These are phyloP conservation scores for Martiniozyma abietophila DNA, from an alignment of 805 yeast genomes.

Conservation along the genomic window DNA sequence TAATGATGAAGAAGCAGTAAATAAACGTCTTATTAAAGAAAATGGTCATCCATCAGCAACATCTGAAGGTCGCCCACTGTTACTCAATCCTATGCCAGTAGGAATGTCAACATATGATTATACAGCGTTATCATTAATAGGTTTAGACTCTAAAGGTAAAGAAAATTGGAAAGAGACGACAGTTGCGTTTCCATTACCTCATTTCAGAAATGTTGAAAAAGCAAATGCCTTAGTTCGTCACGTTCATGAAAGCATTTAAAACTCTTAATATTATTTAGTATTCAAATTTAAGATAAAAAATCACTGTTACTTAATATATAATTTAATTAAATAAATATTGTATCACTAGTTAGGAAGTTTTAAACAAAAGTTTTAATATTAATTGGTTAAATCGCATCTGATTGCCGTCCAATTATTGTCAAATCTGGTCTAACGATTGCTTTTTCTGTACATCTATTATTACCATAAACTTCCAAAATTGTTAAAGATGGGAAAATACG, in stretches of 20 bases:
- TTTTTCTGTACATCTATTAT: conserved; percentile 53
- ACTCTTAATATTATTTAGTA: too few species aligned
- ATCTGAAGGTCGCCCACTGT: conserved; percentile 33
- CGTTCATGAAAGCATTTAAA: conserved; percentile 21
- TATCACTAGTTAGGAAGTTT: too few species aligned
- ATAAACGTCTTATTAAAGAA: conserved; percentile 22
- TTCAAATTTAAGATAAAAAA: too few species aligned
- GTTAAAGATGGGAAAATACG: conserved; percentile 51
- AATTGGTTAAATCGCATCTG: conserved; percentile 40
- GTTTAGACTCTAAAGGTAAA: neutral
- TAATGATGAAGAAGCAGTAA: conserved; percentile 21
- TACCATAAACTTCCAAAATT: conserved; percentile 73
- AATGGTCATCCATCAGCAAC: conserved; percentile 31
- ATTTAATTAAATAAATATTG: too few species aligned
- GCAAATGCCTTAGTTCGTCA: conserved; percentile 41
- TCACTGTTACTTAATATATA: too few species aligned
- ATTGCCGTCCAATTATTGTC: conserved; percentile 65
- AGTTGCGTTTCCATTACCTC: conserved; percentile 35
- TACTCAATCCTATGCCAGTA: conserved; percentile 28
- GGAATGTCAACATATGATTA: conserved; percentile 12
- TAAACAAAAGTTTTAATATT: too few species aligned
- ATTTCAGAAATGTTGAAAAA: conserved; percentile 56
- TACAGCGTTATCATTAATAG: conserved; percentile 14
- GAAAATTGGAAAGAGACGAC: neutral
- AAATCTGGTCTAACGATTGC: conserved; percentile 46